These are phyloP conservation scores for Chaetomiaceae sp. DNA, from an alignment of 2,329 filamentous ascomycete species.

Conservation along the genomic window DNA sequence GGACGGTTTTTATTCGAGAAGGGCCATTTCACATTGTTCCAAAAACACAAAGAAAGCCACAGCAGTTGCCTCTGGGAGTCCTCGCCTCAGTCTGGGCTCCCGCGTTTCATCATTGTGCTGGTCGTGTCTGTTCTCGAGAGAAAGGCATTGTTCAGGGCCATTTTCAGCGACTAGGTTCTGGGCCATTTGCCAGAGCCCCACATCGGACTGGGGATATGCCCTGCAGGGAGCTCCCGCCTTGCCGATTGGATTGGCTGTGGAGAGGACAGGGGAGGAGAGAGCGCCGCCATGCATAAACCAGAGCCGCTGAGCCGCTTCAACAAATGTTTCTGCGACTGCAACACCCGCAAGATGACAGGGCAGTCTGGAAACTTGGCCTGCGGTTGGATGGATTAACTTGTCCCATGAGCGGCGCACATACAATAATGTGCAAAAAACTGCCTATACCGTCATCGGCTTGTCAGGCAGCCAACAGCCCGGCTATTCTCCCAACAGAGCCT, in stretches of 20 bases:
- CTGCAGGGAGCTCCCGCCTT: constrained; percentile 16
- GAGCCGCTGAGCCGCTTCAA: no score
- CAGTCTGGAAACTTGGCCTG: no score
- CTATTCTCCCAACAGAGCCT: no score
- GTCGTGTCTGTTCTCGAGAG: constrained; percentile 12
- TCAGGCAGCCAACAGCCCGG: no score
- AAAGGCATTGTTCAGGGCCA: constrained; percentile 24
- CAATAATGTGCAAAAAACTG: no score
- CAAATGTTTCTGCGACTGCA: no score
- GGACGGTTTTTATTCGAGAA: neutral
- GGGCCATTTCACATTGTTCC: constrained; percentile 8
- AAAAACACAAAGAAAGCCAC: neutral
- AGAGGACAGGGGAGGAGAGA: constrained; percentile 9
- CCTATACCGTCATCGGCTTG: no score
- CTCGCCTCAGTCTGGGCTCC: constrained; percentile 14
- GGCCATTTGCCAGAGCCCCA: constrained; percentile 3
- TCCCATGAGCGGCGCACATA: no score
- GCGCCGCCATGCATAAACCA: constrained; percentile 14
- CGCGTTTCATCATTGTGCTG: constrained; percentile 24
- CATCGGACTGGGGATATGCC: constrained; percentile 1
- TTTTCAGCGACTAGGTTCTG: constrained; percentile 2
- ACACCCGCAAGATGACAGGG: no score
- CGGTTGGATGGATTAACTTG: no score
- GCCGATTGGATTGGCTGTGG: constrained; percentile 18
- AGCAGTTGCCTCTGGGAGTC: constrained; percentile 2